Base-by-base conservation (phyloP, 371 early-diverging fungal genomes). In the Amoeboaphelidium protococcarum region DNA sequence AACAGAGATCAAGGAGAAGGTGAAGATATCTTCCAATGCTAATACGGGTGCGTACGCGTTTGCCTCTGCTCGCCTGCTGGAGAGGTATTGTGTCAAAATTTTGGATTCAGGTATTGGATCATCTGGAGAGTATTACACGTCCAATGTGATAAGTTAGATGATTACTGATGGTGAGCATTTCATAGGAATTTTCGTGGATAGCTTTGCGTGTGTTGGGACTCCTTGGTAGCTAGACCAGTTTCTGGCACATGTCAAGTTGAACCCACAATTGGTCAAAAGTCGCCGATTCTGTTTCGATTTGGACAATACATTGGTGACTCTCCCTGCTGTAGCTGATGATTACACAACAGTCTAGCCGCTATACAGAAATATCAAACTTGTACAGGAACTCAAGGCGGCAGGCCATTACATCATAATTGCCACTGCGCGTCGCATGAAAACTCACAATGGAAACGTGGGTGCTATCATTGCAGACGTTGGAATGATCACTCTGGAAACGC, bases 31-130 rank as follows among this genome's bases (percentile, higher is more conserved):
- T 16, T 42, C 42, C 23, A 6, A 47, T 47, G 47, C 47, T 10
- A 47, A 47, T 16, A 41, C 47, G 22, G 47, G 47, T 41, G 47
- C 47, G 24, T 47, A 47, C 27, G 47, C 46, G 24, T 47, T 47
- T 47, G 31, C 47, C 4, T 37, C 47, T 25, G 23, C 47, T 25
- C 10, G 24, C 40, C 31, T 47, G 31, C 16, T 47, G 37, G 37
- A 31, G 37, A 31, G 37, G 16, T 31, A 31, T 31, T 31, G 37
- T 31, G 37, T 16, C 6, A 31, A 31, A 31, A 31, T 31, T 31
- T 31, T 31, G 37, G 37, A 31, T 31, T 6, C 6, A 31, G 37
- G 37, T 31, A 16, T 31, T 6, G 37, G 37, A 6, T 31, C 37
- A 6, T 10, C 6, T 31, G 37, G 37, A 6, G 37, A 31, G 16